Percentiles rank a stretch among this genome's conserved stretches.
Conservation (phyloP, 2,329 filamentous ascomycete genomes). For the Xylariales sp. region DNA sequence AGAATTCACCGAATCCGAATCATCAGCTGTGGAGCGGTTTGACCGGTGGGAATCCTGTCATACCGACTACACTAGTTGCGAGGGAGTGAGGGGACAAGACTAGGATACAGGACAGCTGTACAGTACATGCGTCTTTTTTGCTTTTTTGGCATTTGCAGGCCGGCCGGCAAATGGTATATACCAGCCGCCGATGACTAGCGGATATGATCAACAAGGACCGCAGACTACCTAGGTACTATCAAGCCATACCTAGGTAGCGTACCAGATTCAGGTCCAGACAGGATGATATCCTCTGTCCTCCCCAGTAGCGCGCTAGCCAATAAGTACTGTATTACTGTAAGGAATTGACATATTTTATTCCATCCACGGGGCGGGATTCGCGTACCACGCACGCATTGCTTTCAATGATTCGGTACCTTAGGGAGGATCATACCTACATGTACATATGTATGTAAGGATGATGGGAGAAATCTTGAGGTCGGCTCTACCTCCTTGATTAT, state of each 20-base stretch:
- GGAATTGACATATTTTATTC: background rate
- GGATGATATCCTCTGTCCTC: slow-evolving; percentile 1
- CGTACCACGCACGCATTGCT: no score
- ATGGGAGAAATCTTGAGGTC: no score
- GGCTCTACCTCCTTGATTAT: no score
- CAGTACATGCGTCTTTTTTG: slow-evolving; percentile 14
- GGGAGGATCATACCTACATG: no score
- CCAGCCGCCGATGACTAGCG: background rate
- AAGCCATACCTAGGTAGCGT: slow-evolving; percentile 18
- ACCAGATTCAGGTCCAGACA: slow-evolving; percentile 4
- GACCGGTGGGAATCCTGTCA: slow-evolving; percentile 15
- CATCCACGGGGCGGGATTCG: background rate
- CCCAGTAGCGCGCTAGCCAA: background rate
- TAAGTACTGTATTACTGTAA: slow-evolving; percentile 23
- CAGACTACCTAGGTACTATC: slow-evolving; percentile 8
- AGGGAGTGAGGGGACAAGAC: background rate
- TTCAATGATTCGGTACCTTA: no score
- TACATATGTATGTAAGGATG: no score
- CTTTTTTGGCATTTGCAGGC: slow-evolving; percentile 15
- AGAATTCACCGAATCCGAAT: slow-evolving; percentile 32
- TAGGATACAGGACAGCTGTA: background rate
- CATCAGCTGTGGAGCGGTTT: slow-evolving; percentile 27
- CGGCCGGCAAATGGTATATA: slow-evolving; percentile 36
- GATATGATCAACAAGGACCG: slow-evolving; percentile 17
- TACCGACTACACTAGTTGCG: background rate